Evolutionary conservation across 345 rosid species (phyloP), one percentile per base, ranked within the genome.

Genomic region (Rhizophora apiculata): DNA sequence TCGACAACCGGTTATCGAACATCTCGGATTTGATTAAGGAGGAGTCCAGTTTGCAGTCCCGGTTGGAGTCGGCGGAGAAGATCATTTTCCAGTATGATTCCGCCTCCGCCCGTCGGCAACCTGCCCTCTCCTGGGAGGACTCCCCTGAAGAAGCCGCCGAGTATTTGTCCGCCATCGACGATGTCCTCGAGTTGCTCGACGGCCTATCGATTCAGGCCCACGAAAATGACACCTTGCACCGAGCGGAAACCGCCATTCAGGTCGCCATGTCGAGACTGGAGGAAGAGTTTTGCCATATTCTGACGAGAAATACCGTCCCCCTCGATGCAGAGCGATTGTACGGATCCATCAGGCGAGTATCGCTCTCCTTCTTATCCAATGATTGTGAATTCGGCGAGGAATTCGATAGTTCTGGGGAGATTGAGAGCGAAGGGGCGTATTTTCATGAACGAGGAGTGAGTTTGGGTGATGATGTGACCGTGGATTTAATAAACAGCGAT

Each of bases 381-480:
- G 97, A 85, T 2, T 91, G 84, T 6, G 97, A 87, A 48, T 87
- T 91, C 16, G 86, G 56, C 3, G 99, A 87, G 67, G 96, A 83
- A 27, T 84, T 86, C 55, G 91, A 78, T 80, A 90, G 85, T 71
- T 95, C 90, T n/a, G 89, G 72, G 2, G 96, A 87, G 60, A 86
- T 76, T 27, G 93, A 83, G 61, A 83, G 76, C 37, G 89, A 76
- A 29, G 86, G 92, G 64, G 79, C 78, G 32, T 76, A 84, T 68
- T 89, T 79, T 71, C 99, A 95, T 51, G 97, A 91, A 79, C 83
- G 99, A 52, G 99, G 97, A 51, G 86, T 64, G 48, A 95, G 99
- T 76, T 76, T 95, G 26, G 89, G 89, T 0, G 94, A 86, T 69
- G 97, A 92, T 80, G 62, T 87, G 58, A 85, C 73, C 70, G 97